phyloP scores from a whole-genome alignment of 2,329 filamentous ascomycete genomes.

The Neonectria faginata region DNA sequence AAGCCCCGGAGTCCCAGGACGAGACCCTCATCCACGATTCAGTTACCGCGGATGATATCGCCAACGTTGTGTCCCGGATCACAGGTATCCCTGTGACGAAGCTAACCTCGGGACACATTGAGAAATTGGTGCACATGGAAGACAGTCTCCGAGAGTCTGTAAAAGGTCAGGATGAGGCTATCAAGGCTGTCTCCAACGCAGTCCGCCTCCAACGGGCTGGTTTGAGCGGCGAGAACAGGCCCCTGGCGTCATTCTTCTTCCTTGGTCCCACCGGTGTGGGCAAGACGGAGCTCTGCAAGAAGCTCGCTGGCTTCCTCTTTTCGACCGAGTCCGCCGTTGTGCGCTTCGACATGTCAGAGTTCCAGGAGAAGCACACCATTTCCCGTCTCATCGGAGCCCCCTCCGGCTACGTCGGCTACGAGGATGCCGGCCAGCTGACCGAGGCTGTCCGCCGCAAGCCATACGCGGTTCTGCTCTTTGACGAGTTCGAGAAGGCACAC shows the following conservation, averaged over 20 bases:
- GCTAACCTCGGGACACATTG: constrained; percentile 91
- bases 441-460: constrained; percentile 95
- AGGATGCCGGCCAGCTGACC: constrained; percentile 95
- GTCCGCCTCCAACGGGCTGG: constrained; percentile 95
- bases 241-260: constrained; percentile 97
- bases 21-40: constrained; percentile 86
- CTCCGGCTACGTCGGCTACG: constrained; percentile 95
- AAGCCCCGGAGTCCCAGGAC: constrained; percentile 53
- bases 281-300: constrained; percentile 97
- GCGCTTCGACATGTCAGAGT: constrained; percentile 97
- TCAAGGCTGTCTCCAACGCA: constrained; percentile 90
- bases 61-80: constrained; percentile 86
- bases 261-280: constrained; percentile 95
- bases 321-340: constrained; percentile 91
- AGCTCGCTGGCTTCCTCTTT: constrained; percentile 92
- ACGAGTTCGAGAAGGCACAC: constrained; percentile 98
- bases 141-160: constrained; percentile 85
- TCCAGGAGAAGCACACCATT: constrained; percentile 97
- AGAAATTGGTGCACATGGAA: constrained; percentile 97
- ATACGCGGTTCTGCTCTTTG: constrained; percentile 93
- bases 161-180: constrained; percentile 92
- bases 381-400: constrained; percentile 92
- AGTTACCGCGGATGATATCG: constrained; percentile 96
- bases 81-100: constrained; percentile 95
- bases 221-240: constrained; percentile 89